Percentiles rank a stretch among this genome's conserved stretches.
These are phyloP conservation scores for Calendula officinalis DNA, from an alignment of 129 eudicot genomes.

Conservation along the genomic window DNA sequence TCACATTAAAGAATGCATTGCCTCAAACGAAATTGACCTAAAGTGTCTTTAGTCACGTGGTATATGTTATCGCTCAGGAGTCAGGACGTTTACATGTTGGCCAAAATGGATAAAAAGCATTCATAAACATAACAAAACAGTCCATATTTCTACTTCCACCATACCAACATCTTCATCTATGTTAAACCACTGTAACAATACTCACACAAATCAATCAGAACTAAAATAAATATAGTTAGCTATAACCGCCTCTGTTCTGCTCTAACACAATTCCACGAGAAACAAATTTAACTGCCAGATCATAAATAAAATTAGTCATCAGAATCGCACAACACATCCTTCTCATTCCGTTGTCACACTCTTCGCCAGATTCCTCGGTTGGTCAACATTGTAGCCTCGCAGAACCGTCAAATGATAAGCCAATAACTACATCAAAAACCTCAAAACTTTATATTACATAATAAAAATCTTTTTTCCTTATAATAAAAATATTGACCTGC, in stretches of 20 bases:
- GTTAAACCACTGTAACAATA: not conserved
- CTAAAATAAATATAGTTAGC: slow-evolving; percentile 9
- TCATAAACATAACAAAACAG: not conserved
- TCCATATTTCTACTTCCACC: not conserved
- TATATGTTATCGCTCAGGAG: no score
- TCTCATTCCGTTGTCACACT: slow-evolving; percentile 83
- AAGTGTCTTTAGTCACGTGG: no score
- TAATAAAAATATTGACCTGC: slow-evolving; percentile 48
- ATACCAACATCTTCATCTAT: slow-evolving; percentile 6
- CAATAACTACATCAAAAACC: slow-evolving; percentile 49
- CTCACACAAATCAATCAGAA: slow-evolving; percentile 7
- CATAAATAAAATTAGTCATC: not conserved
- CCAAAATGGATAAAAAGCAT: not conserved
- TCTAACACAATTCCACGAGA: not conserved
- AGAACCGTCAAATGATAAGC: slow-evolving; percentile 84
- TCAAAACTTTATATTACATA: not conserved
- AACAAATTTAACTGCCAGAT: not conserved
- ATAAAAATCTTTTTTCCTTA: not conserved
- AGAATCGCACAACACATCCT: not conserved
- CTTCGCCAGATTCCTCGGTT: slow-evolving; percentile 90
- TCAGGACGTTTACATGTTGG: no score
- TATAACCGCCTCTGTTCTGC: slow-evolving; percentile 3
- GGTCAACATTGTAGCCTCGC: slow-evolving; percentile 87
- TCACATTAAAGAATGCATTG: no score
- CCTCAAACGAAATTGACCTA: no score